These are phyloP conservation scores for Fraxinus baroniana DNA, from an alignment of 305 asterid species.

Conservation along the genomic window DNA sequence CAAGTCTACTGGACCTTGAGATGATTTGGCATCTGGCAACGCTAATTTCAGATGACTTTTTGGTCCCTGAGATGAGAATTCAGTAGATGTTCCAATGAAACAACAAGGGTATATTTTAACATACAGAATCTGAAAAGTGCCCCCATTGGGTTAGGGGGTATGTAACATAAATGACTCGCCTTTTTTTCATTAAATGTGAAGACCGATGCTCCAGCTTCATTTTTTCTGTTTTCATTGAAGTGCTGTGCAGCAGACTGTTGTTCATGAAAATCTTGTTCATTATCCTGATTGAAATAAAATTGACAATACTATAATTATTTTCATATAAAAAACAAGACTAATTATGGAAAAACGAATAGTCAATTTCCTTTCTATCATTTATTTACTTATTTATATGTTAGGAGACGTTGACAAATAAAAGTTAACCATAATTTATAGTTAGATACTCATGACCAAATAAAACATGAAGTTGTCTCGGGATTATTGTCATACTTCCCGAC, in stretches of 20 bases:
- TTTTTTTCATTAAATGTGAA: neutral
- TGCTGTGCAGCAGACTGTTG: neutral
- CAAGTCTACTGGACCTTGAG: conserved; percentile 70
- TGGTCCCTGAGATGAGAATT: conserved; percentile 47
- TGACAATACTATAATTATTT: neutral
- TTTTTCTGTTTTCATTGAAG: neutral
- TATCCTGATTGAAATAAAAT: neutral
- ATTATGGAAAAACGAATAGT: neutral
- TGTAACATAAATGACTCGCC: neutral
- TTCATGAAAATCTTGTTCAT: neutral
- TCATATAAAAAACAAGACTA: neutral
- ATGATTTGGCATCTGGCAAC: conserved; percentile 53
- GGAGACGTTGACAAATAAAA: neutral
- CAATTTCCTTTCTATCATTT: neutral
- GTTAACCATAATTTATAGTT: neutral
- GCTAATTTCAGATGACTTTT: conserved; percentile 60
- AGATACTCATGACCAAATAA: neutral
- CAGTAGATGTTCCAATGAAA: conserved; percentile 14
- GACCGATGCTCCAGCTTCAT: neutral
- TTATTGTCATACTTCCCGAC: neutral
- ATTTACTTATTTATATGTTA: neutral
- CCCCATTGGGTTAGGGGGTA: neutral
- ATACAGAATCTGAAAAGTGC: neutral
- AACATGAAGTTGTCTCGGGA: neutral
- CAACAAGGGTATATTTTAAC: neutral